phyloP scores from a whole-genome alignment of 2,329 filamentous ascomycete species.

The Leptodontidium sp. region DNA sequence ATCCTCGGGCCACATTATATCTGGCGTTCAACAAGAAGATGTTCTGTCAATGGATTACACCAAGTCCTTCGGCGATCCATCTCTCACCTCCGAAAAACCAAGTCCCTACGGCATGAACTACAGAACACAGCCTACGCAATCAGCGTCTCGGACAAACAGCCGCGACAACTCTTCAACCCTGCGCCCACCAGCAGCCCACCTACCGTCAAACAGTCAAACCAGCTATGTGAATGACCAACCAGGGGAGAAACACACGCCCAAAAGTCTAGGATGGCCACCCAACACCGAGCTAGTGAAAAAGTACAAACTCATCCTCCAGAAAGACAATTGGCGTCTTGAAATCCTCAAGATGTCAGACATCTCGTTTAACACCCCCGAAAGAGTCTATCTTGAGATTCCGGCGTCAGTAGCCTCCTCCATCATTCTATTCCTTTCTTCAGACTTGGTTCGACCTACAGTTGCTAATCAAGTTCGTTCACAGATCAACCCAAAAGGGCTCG shows the following conservation, averaged over 20 bases:
- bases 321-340: conserved; percentile 33
- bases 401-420: conserved; percentile 22
- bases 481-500: conserved; percentile 27
- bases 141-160: not conserved
- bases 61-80: not conserved
- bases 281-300: conserved; percentile 26
- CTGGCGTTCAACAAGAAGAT: not conserved
- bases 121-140: not conserved
- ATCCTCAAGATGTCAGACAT: conserved; percentile 21
- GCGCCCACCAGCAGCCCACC: not conserved
- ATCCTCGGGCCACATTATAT: not conserved
- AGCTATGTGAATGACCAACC: not conserved
- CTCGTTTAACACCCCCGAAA: conserved; percentile 25
- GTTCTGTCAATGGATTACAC: not conserved
- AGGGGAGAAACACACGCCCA: conserved; percentile 27
- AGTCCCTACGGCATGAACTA: not conserved
- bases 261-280: conserved; percentile 32
- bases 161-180: not conserved
- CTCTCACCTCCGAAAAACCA: not conserved
- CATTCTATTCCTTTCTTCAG: not conserved
- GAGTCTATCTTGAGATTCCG: conserved; percentile 34
- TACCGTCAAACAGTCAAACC: conserved; percentile 5
- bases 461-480: conserved; percentile 13
- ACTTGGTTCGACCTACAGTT: not conserved
- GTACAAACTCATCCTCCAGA: conserved; percentile 37